A percentile compares a stretch with the other conserved stretches of the same genome.
Conservation (phyloP, 306 rosid genomes). For the Acacia acuminata region DNA sequence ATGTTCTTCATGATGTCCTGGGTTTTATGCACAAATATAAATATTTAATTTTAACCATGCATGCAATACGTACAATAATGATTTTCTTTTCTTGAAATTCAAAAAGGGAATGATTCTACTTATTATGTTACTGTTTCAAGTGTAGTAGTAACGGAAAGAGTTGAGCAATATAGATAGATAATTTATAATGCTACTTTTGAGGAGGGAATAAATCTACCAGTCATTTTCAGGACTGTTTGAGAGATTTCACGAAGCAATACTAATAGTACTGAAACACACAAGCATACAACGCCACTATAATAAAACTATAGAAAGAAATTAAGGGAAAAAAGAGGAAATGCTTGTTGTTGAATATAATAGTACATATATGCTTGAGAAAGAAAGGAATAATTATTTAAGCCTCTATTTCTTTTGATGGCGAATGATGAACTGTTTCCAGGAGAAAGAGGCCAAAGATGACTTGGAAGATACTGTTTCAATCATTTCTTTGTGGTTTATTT, state of each 20-base stretch:
- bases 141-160: not conserved
- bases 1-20: no score
- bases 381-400: not conserved
- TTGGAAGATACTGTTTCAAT: slow-evolving; percentile 54
- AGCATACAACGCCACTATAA: not conserved
- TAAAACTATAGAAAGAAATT: not conserved
- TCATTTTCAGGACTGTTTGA: not conserved
- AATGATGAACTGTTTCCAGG: slow-evolving; percentile 39
- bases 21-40: not conserved
- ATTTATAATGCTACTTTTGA: not conserved
- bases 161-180: not conserved
- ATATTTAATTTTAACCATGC: not conserved
- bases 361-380: not conserved
- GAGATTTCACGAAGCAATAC: slow-evolving; percentile 18
- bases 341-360: not conserved
- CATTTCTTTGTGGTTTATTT: slow-evolving; percentile 71
- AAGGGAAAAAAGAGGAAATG: not conserved
- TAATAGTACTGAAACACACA: not conserved
- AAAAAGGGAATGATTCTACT: not conserved
- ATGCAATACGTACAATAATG: no score
- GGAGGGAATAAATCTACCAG: not conserved
- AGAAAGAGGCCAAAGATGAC: slow-evolving; percentile 63
- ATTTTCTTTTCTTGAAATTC: not conserved
- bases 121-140: not conserved
- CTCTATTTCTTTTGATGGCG: not conserved